Percentiles rank a stretch among this genome's conserved stretches.
phyloP scores from a whole-genome alignment of 1,284 basidiomycete species.

The Tylopilus sp. region DNA sequence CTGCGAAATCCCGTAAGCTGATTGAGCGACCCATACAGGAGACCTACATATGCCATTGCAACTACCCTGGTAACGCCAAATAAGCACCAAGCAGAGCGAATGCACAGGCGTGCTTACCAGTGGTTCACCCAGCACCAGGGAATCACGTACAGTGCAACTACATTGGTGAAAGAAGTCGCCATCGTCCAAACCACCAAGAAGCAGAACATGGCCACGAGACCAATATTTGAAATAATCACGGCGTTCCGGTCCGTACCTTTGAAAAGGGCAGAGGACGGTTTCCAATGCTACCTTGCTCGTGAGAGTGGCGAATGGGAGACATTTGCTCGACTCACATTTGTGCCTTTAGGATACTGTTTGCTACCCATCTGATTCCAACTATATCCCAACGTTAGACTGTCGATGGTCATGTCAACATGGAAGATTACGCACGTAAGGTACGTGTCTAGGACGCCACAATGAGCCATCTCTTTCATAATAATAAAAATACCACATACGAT shows the following conservation, averaged over 20 bases:
- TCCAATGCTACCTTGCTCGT: conserved; percentile 8
- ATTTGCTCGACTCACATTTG: not conserved
- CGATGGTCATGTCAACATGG: not conserved
- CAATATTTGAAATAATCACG: conserved; percentile 1
- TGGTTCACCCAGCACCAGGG: conserved; percentile 14
- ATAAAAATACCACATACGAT: not conserved
- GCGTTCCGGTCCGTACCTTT: conserved; percentile 8
- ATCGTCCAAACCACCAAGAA: conserved; percentile 10
- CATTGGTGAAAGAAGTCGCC: conserved; percentile 4
- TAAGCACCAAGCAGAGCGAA: not conserved
- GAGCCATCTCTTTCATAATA: not conserved
- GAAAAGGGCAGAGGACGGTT: conserved; percentile 11
- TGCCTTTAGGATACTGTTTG: conserved; percentile 7
- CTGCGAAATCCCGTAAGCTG: not conserved
- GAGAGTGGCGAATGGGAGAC: not conserved
- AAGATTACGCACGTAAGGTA: conserved; percentile 6
- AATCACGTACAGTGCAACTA: conserved; percentile 7
- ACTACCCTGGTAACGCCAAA: conserved; percentile 8
- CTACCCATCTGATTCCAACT: conserved; percentile 15
- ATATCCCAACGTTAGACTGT: not conserved
- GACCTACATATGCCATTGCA: conserved; percentile 9
- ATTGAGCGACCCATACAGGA: not conserved
- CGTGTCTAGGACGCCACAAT: not conserved
- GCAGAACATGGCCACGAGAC: conserved; percentile 1
- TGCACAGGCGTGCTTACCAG: not conserved